phyloP scores from a whole-genome alignment of 495 filamentous ascomycete species.

The Trichodelitschia bisporula region DNA sequence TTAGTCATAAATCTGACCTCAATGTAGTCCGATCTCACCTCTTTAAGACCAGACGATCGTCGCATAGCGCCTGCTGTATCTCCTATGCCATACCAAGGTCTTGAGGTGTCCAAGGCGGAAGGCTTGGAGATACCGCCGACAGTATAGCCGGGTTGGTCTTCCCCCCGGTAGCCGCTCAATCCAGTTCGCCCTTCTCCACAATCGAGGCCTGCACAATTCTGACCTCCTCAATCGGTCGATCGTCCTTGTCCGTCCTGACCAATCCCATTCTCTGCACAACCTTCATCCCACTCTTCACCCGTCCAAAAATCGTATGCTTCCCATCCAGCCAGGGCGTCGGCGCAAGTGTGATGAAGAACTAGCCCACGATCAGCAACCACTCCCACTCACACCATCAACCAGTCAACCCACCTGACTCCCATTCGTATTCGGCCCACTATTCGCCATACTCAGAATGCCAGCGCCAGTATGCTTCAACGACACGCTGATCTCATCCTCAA shows the following conservation, averaged over 20 bases:
- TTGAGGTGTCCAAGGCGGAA: too few species aligned
- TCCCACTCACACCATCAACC: too few species aligned
- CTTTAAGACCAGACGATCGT: too few species aligned
- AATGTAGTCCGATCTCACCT: too few species aligned
- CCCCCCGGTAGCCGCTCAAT: too few species aligned
- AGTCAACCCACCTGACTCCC: conserved; percentile 62
- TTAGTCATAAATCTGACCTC: too few species aligned
- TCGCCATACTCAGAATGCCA: conserved; percentile 87
- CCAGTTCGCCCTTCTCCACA: conserved; percentile 31
- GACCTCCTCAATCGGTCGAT: conserved; percentile 61
- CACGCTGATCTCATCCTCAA: conserved; percentile 69
- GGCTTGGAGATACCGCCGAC: too few species aligned
- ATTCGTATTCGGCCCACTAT: conserved; percentile 82
- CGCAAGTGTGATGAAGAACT: too few species aligned
- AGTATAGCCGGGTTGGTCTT: too few species aligned
- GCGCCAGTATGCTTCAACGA: conserved; percentile 81
- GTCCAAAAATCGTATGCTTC: conserved; percentile 90
- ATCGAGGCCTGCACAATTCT: conserved; percentile 52
- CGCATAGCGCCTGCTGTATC: too few species aligned
- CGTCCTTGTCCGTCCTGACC: conserved; percentile 61
- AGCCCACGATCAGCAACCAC: too few species aligned
- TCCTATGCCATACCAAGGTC: too few species aligned
- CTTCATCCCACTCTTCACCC: conserved; percentile 64
- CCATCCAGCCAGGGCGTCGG: conserved; percentile 84
- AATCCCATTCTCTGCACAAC: conserved; percentile 76